Evolutionary conservation across 2,329 filamentous ascomycete genomes (phyloP), one percentile per base, ranked within the genome.

Genomic region (Fusarium sp.): DNA sequence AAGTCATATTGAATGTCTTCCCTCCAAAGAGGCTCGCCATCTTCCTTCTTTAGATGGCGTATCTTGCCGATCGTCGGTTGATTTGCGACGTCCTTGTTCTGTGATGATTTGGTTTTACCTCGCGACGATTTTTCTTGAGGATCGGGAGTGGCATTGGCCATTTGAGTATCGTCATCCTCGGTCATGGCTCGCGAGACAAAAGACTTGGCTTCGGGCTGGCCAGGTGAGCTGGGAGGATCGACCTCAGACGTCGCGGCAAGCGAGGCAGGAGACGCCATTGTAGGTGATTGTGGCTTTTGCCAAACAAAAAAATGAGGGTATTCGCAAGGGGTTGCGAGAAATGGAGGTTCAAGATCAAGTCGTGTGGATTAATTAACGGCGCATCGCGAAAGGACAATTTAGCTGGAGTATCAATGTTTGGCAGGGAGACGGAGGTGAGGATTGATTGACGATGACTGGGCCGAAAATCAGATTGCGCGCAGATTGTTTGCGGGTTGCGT

Each of bases 1-100:
- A 97, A 96, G 81, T 96, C 94, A 81, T 92, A 95, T 81, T 97
- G 94, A 67, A 97, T 97, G 81, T 97, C 94, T 79, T 90, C 91
- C 76, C 94, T 87, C 94, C 94, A 97, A 7, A 97, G 86, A 52
- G 94, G 94, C 74, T 95, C 93, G 77, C 94, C 94, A 78, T 97
- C 94, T 69, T 95, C 93, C 81, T 96, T 96, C 83, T 97, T 97
- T 57, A 97, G 83, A 80, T 96, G 93, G 58, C 92, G 85, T 64
- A 97, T 94, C 84, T 96, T 97, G 74, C 88, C 88, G 56, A 89
- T 83, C 59, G 83, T 79, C 63, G 79, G 79, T 57, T 82, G 80
- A 42, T 77, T 76, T 59, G 79, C 80, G 52, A 77, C 71, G 39
- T 82, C 82, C 58, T 81, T 83, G 55, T 70, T 76, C 49, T 80